Evolutionary conservation across 116 monocot genomes (phyloP), one percentile per base, ranked within the genome.

Genomic region (Trichopus zeylanicus): DNA sequence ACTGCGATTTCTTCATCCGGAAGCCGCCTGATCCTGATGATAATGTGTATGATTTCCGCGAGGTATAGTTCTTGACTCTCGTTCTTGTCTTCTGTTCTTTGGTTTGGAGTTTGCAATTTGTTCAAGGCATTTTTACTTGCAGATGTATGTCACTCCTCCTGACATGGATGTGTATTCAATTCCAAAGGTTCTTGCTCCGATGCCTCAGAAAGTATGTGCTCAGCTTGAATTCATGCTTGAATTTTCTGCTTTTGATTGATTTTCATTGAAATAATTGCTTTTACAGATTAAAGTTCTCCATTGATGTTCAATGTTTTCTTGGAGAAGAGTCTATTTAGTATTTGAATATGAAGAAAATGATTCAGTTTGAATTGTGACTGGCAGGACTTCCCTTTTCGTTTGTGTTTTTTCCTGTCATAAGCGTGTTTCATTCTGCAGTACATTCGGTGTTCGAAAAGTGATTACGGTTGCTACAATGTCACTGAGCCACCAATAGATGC

Each of bases 131-230:
- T 78, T 72, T 31, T 56, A 22, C 42, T 55, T 70, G 47, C 86
- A 91, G 91, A 97, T 97, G 91, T 91, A 91, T 60, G 97, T 91
- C 38, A 97, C 87, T 26, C 91, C 91, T 4, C 91, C 97, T 0
- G 97, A 97, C 61, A 97, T 61, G 13, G 97, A 97, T 71, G 73
- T 91, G 13, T 97, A 97, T 57, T 70, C 97, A 0, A 97, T 97
- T 67, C 97, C 97, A 12, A 84, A 56, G 65, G 84, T 87, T 76
- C 60, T 87, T 3, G 79, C 91, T 19, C 87, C 87, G 0, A 75
- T 97, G 91, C 97, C 97, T 31, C 66, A 82, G 48, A 97, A 97
- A 90, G 95, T 93, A 60, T 2, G 20, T 31, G 10, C 21, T 28
- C 8, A 49, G 19, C 21, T 49, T 22, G 7, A 49, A 49, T 24